Base-by-base conservation (phyloP, 139 green algal genomes). In the Chlamydomonas schloesseri region DNA sequence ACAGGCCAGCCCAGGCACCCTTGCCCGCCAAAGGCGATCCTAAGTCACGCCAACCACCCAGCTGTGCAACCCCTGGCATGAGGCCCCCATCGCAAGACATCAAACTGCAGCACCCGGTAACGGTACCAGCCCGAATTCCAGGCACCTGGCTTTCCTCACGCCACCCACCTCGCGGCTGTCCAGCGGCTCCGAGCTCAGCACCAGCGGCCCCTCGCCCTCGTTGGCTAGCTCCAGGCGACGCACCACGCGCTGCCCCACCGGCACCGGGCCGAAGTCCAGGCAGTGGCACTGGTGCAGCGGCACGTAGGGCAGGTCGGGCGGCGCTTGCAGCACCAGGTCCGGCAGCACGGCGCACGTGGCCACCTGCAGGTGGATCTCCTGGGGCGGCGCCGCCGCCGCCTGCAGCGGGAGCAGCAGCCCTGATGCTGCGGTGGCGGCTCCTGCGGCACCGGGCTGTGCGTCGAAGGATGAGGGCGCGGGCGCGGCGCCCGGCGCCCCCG, bases 221-320 rank as follows among this genome's bases (percentile, higher is more conserved):
- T 94, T 96, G 36, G 60, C 71, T 8, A 96, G 31, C 62, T 84
- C 73, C n/a, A 95, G 58, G 24, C 69, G 36, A 1, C 84, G 84
- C 2, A 90, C 73, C 69, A 90, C 75, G 1, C 92, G 77, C 70
- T 95, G 87, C 11, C 93, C 93, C 68, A 96, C 88, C 68, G 93
- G 89, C 84, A 94, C 82, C 26, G 89, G 87, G 24, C 92, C 92
- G 88, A 93, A 95, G 82, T 94, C 86, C 34, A 94, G 77, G 68
- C 86, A 55, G 60, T 88, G 88, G 71, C 88, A 89, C 23, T 60
- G 79, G 65, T 75, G 53, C 65, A 89, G 71, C 57, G 65, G 68
- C 37, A 74, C 33, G 75, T 85, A 84, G 42, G 71, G 70, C 60
- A 90, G 71, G 23, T 73, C 3, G 10, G 42, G 42, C 42, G 42